Base-by-base conservation (phyloP, 345 rosid species). In the Eucalyptus shirleyi region DNA sequence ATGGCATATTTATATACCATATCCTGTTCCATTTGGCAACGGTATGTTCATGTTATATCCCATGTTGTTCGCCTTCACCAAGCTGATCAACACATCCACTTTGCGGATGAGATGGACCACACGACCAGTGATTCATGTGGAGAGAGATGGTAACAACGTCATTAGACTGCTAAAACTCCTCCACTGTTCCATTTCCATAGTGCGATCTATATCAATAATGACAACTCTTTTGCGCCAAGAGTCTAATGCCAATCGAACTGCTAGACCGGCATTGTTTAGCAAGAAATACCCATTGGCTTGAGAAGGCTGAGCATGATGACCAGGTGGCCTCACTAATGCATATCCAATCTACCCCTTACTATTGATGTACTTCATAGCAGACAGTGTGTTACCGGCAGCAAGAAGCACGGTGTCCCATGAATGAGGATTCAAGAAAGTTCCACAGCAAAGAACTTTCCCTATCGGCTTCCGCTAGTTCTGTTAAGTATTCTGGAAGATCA, bases 91-190 rank as follows among this genome's bases (percentile, higher is more conserved):
- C 69, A 6, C 93, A 88, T 80, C 99, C 98, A n/a, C 89, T 93
- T 87, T 96, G 99, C 1, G 97, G 98, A 88, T 96, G 98, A 90
- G 99, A 96, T 44, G 96, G 95, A 30, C 99, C 98, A 96, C 99
- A 97, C 1, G 98, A 95, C 44, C 99, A 98, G 65, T 97, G 99
- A 90, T 96, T 95, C 98, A 97, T 97, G 89, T 97, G 99, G 37
- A 97, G 96, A 5, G 99, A 97, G 80, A 95, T 88, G 7, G 98
- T 95, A 51, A 97, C 97, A 89, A 94, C 97, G 87, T 92, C 90
- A 89, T 94, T 90, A 6, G 96, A 93, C 50, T 30, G 26, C 44
- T 95, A 96, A 91, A 96, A 96, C 86, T 97, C 99, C 91, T 97
- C 93, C 14, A 97, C 95, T 49, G 97, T 96, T 80, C 99, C 99